phyloP scores from a whole-genome alignment of 805 yeast species.

The Babjeviella inositovora region DNA sequence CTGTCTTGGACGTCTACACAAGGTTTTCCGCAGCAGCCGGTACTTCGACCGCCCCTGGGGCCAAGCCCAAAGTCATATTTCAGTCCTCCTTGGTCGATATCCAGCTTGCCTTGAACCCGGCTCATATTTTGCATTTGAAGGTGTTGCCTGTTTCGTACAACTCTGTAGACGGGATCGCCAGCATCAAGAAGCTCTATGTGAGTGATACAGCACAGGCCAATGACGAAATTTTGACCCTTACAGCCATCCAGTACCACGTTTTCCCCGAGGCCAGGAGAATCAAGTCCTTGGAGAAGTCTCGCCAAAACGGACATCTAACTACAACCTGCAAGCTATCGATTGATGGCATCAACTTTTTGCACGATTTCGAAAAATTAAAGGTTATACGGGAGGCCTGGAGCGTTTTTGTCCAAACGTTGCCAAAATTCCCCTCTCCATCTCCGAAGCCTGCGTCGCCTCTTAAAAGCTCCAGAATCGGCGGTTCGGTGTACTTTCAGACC shows the following conservation, averaged over 20 bases:
- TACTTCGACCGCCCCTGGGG: too few species aligned
- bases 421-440: conserved; percentile 1
- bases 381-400: conserved; percentile 5
- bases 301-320: too few species aligned
- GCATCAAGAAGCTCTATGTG: conserved; percentile 14
- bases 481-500: conserved; percentile 8
- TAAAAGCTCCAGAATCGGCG: conserved; percentile 8
- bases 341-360: conserved; percentile 10
- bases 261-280: too few species aligned
- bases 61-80: conserved; percentile 14
- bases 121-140: conserved; percentile 7
- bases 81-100: conserved; percentile 21
- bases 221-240: too few species aligned
- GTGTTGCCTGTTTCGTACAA: conserved; percentile 28
- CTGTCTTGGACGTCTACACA: conserved; percentile 4
- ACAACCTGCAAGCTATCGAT: conserved; percentile 4
- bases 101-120: conserved; percentile 7
- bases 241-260: too few species aligned
- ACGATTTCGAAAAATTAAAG: conserved; percentile 11
- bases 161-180: conserved; percentile 13
- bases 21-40: too few species aligned
- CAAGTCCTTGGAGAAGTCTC: too few species aligned
- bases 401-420: conserved; percentile 2
- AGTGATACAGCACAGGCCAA: too few species aligned
- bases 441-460: conserved; percentile 1